phyloP scores from a whole-genome alignment of 2,329 filamentous ascomycete genomes.

The Clonostachys rhizophaga region DNA sequence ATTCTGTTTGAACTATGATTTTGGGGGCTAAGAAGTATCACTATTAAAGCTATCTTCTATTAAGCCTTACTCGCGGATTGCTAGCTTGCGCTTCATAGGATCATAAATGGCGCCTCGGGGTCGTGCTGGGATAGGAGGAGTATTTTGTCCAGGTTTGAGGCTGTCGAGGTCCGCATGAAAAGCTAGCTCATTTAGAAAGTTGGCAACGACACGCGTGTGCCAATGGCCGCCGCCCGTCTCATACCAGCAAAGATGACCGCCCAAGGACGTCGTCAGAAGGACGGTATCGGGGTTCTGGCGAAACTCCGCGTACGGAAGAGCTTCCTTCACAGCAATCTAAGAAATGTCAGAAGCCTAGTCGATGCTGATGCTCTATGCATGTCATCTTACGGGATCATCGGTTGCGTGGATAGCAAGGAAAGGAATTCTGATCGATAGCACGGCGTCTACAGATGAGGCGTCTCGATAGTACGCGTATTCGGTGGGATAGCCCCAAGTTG shows the following conservation, averaged over 20 bases:
- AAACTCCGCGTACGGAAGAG: slow-evolving; percentile 79
- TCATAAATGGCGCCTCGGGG: slow-evolving; percentile 36
- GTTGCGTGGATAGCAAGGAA: slow-evolving; percentile 79
- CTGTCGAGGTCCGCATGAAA: slow-evolving; percentile 58
- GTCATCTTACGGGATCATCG: slow-evolving; percentile 74
- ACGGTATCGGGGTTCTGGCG: slow-evolving; percentile 80
- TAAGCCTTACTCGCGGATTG: too few species aligned
- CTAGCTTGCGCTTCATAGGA: slow-evolving; percentile 65
- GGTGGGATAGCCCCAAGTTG: slow-evolving; percentile 90
- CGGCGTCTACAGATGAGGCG: slow-evolving; percentile 75
- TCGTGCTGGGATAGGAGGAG: background rate
- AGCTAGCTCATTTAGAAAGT: slow-evolving; percentile 49
- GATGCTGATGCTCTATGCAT: too few species aligned
- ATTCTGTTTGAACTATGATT: too few species aligned
- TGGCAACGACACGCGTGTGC: slow-evolving; percentile 70
- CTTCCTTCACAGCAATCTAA: slow-evolving; percentile 72
- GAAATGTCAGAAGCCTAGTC: rapidly evolving
- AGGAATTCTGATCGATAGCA: slow-evolving; percentile 76
- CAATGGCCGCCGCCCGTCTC: slow-evolving; percentile 80
- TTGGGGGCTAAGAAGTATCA: too few species aligned
- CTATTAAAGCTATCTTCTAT: too few species aligned
- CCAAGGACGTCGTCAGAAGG: slow-evolving; percentile 78
- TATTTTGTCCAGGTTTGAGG: slow-evolving; percentile 28
- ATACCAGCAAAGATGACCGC: slow-evolving; percentile 93
- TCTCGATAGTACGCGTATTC: slow-evolving; percentile 93